These are phyloP conservation scores for Endocalyx cinctus DNA, from an alignment of 2,329 filamentous ascomycete genomes.

Conservation along the genomic window DNA sequence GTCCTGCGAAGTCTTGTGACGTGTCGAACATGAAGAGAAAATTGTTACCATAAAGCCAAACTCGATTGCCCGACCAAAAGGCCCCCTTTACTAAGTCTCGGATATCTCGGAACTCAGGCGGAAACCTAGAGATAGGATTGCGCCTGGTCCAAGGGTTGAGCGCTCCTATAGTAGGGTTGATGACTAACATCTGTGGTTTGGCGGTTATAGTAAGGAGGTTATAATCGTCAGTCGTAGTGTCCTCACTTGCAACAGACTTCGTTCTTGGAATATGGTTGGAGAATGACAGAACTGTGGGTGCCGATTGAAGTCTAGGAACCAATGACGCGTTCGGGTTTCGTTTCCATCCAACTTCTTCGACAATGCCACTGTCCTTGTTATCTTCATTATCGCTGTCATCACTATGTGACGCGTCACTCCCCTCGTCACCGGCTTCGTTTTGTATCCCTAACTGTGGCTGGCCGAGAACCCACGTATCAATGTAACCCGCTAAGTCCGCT, in stretches of 20 bases:
- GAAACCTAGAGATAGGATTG: slow-evolving; percentile 73
- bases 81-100: slow-evolving; percentile 79
- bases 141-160: slow-evolving; percentile 82
- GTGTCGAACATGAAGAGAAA: slow-evolving; percentile 94
- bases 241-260: slow-evolving; percentile 21
- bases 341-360: slow-evolving; percentile 62
- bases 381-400: slow-evolving; percentile 31
- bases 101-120: slow-evolving; percentile 66
- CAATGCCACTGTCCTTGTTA: slow-evolving; percentile 36
- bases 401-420: slow-evolving; percentile 36
- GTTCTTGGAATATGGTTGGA: slow-evolving; percentile 41
- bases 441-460: slow-evolving; percentile 40
- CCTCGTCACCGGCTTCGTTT: slow-evolving; percentile 24
- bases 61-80: slow-evolving; percentile 72
- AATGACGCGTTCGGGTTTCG: slow-evolving; percentile 65
- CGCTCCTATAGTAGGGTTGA: slow-evolving; percentile 71
- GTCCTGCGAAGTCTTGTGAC: slow-evolving; percentile 60
- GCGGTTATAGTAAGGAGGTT: slow-evolving; percentile 50
- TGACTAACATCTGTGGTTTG: slow-evolving; percentile 65
- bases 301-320: slow-evolving; percentile 63
- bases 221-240: slow-evolving; percentile 38
- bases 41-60: slow-evolving; percentile 83
- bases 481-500: slow-evolving; percentile 75
- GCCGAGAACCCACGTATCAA: slow-evolving; percentile 80
- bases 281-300: slow-evolving; percentile 67